Base-by-base conservation (phyloP, 495 filamentous ascomycete genomes). In the Daldinia caldariorum region DNA sequence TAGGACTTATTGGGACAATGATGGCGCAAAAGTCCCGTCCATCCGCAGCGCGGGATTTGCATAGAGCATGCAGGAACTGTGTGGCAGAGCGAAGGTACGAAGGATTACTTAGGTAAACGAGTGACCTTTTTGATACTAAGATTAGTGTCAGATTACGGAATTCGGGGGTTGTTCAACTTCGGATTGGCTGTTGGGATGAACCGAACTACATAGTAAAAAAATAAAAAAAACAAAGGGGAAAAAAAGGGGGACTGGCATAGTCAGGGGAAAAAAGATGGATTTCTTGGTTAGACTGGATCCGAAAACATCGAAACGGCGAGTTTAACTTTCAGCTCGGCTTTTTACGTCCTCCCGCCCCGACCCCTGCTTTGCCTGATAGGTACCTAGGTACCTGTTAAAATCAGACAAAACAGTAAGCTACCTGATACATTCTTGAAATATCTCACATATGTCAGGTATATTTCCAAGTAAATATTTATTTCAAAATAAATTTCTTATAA, bases 281-380 rank as follows among this genome's bases (percentile, higher is more conserved):
- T 57, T 18, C 5, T 26, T 18, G 37, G 41, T 18, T 41, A 4
- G 41, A 57, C 37, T n/a, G 58, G 41, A 29, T 41, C 58, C 68
- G 63, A 63, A 61, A 61, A 54, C 16, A 60, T 38, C 63, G 50
- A 65, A 29, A 55, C 41, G 63, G 59, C 2, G n/a, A 53, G n/a
- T 58, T 70, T 66, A 37, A 39, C 55, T 31, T 39, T 58, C 26
- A n/a, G 14, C 50, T 72, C 70, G 70, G 70, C 65, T 66, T 69
- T 72, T 72, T 58, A 54, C 35, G 38, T 65, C 65, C 57, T 58
- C 51, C 70, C 65, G 70, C 58, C 37, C 69, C 69, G 69, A 55
- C 13, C 41, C 32, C 34, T 47, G 43, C 43, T 47, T 47, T 47
- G 9, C 41, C 41, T 51, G 10, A 38, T 34, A 56, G 8, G 18